Conservation (phyloP, 2,329 filamentous ascomycete species). For the Fusarium agapanthi region DNA sequence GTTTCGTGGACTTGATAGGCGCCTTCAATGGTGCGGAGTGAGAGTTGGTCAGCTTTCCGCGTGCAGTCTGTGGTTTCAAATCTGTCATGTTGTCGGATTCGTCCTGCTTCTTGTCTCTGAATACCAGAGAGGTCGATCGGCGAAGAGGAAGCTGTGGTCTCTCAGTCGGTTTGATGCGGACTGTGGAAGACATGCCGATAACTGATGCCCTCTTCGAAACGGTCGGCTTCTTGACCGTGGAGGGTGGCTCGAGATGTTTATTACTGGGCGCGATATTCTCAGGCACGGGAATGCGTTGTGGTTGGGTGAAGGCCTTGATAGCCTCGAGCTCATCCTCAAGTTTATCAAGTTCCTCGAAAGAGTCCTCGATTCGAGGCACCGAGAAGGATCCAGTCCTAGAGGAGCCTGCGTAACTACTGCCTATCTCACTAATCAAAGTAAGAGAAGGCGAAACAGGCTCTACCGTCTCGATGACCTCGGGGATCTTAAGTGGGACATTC, state of each 20-base stretch:
- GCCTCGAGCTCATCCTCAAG: constrained; percentile 70
- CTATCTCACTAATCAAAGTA: constrained; percentile 44
- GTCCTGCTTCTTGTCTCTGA: constrained; percentile 43
- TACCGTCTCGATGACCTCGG: constrained; percentile 43
- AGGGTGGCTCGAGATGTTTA: constrained; percentile 30
- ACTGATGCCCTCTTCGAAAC: constrained; percentile 43
- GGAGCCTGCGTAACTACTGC: constrained; percentile 48
- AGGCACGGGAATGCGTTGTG: constrained; percentile 46
- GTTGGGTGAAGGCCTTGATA: constrained; percentile 52
- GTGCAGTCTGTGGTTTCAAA: constrained; percentile 20
- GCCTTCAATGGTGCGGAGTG: constrained; percentile 50
- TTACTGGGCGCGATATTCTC: constrained; percentile 20
- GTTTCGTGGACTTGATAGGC: constrained; percentile 61
- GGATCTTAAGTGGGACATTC: constrained; percentile 41
- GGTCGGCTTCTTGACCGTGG: constrained; percentile 15
- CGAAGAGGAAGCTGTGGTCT: constrained; percentile 52
- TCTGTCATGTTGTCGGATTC: constrained; percentile 23
- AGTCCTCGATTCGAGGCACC: constrained; percentile 68
- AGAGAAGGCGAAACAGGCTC: constrained; percentile 48
- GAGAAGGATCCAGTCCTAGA: constrained; percentile 46
- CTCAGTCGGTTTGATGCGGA: constrained; percentile 52
- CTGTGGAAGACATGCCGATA: constrained; percentile 49
- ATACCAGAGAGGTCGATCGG: constrained; percentile 53
- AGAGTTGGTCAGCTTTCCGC: constrained; percentile 26
- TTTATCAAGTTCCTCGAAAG: constrained; percentile 68